A percentile compares a stretch with the other conserved stretches of the same genome.
These are phyloP conservation scores for Phtheirospermum japonicum DNA, from an alignment of 257 asterid species.

Conservation along the genomic window DNA sequence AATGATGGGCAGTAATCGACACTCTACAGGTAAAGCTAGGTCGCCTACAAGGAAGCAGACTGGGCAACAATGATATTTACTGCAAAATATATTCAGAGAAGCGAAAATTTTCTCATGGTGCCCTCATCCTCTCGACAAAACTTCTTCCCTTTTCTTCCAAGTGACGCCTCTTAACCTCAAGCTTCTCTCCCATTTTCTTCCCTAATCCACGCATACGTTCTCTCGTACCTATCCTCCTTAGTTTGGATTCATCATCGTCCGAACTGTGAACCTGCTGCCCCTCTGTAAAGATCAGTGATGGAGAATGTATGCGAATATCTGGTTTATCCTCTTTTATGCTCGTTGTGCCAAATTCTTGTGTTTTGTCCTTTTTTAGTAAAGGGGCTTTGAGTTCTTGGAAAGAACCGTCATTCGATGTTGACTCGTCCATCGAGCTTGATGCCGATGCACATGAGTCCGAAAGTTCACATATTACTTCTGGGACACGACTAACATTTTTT, in stretches of 20 bases:
- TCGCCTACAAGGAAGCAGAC: no score
- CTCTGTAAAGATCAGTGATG: slow-evolving; percentile 31
- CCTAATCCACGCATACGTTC: slow-evolving; percentile 80
- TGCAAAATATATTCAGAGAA: slow-evolving; percentile 13
- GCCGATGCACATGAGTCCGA: slow-evolving; percentile 32
- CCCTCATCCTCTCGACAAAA: slow-evolving; percentile 81
- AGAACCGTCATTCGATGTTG: no score
- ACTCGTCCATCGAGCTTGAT: slow-evolving; percentile 31
- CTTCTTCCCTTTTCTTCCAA: slow-evolving; percentile 75
- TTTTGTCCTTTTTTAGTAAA: slow-evolving; percentile 38
- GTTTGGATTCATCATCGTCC: slow-evolving; percentile 53
- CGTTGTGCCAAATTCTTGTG: slow-evolving; percentile 32
- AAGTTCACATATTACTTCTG: slow-evolving; percentile 32
- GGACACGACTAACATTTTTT: slow-evolving; percentile 24
- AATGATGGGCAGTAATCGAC: no score
- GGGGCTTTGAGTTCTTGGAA: slow-evolving; percentile 49
- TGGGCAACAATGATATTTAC: no score
- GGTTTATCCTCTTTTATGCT: slow-evolving; percentile 37
- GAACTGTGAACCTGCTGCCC: slow-evolving; percentile 35
- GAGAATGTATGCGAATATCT: slow-evolving; percentile 32
- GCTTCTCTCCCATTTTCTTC: slow-evolving; percentile 87
- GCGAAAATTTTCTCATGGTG: slow-evolving; percentile 34
- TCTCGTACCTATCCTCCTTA: slow-evolving; percentile 51
- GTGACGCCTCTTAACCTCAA: slow-evolving; percentile 81
- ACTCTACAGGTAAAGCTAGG: no score